Evolutionary conservation across 2,329 filamentous ascomycete species (phyloP).

Genomic region (Trichoderma gracile): DNA sequence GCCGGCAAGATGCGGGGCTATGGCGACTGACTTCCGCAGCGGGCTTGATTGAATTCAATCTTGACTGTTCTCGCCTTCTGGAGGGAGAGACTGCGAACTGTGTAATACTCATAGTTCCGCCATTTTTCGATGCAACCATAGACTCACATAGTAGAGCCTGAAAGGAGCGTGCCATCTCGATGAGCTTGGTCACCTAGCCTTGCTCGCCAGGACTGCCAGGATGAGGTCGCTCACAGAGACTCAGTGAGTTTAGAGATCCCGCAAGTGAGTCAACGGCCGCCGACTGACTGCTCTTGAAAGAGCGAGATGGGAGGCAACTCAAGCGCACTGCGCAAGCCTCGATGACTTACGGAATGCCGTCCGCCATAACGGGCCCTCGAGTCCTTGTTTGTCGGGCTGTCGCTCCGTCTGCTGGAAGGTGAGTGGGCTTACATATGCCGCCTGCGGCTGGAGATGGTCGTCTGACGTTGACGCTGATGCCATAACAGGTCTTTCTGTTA

Average conservation of each 20-base stretch:
- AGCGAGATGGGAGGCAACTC: constrained; percentile 67
- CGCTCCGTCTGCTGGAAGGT: constrained; percentile 94
- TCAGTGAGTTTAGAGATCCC: constrained; percentile 35
- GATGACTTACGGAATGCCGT: constrained; percentile 66
- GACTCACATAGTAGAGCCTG: not conserved
- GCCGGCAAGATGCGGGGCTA: constrained; percentile 11
- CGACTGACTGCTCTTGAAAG: constrained; percentile 43
- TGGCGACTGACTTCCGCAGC: not conserved
- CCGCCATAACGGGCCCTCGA: constrained; percentile 57
- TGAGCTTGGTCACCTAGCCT: constrained; percentile 4
- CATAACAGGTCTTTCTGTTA: constrained; percentile 70
- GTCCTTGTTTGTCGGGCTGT: constrained; percentile 69
- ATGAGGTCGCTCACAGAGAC: constrained; percentile 45
- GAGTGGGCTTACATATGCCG: constrained; percentile 9
- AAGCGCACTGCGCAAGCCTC: constrained; percentile 58
- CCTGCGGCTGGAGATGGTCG: not conserved
- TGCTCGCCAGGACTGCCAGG: constrained; percentile 21
- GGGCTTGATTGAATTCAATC: not conserved
- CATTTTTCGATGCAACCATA: not conserved
- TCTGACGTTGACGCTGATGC: constrained; percentile 6
- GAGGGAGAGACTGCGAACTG: not conserved
- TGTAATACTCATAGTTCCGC: not conserved
- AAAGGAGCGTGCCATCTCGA: not conserved
- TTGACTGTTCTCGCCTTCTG: not conserved
- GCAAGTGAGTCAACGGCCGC: not conserved